Conservation (phyloP, 176 grass and related monocot genomes). For the Calamus simplicifolius region DNA sequence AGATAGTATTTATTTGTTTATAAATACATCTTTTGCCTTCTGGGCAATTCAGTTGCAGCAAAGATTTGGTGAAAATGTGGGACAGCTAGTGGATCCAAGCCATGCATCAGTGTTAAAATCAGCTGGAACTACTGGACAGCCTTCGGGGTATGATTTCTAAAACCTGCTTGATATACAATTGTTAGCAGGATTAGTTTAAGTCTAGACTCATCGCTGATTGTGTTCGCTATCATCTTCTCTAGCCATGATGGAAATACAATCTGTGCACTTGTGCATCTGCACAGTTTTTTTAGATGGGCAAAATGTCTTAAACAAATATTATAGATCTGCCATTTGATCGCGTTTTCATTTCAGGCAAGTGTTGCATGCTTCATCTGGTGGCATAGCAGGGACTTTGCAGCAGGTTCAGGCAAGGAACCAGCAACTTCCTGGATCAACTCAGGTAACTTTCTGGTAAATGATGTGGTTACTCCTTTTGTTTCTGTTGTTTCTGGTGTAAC, state of each 20-base stretch:
- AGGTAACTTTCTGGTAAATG: constrained; percentile 30
- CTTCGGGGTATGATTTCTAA: constrained; percentile 61
- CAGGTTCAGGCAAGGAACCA: constrained; percentile 80
- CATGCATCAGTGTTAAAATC: constrained; percentile 77
- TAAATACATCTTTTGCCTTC: too few species aligned
- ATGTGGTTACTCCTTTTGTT: not conserved
- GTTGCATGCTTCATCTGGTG: constrained; percentile 78
- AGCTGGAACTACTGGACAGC: constrained; percentile 66
- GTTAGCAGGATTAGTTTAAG: not conserved
- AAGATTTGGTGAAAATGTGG: constrained; percentile 81
- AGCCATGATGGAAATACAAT: too few species aligned
- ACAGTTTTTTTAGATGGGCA: not conserved
- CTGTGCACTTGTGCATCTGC: not conserved
- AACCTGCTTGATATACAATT: constrained; percentile 10
- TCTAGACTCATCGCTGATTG: too few species aligned
- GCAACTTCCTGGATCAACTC: constrained; percentile 73
- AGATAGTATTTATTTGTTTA: not conserved
- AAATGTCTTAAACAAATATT: too few species aligned
- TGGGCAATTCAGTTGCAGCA: constrained; percentile 38
- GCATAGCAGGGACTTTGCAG: constrained; percentile 70
- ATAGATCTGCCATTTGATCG: not conserved
- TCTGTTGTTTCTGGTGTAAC: constrained; percentile 17
- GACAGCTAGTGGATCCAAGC: constrained; percentile 68
- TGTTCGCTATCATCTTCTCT: too few species aligned
- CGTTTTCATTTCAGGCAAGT: constrained; percentile 48